Base-by-base conservation (phyloP, 1,139 yeast genomes). In the Debaryomyces sp. region DNA sequence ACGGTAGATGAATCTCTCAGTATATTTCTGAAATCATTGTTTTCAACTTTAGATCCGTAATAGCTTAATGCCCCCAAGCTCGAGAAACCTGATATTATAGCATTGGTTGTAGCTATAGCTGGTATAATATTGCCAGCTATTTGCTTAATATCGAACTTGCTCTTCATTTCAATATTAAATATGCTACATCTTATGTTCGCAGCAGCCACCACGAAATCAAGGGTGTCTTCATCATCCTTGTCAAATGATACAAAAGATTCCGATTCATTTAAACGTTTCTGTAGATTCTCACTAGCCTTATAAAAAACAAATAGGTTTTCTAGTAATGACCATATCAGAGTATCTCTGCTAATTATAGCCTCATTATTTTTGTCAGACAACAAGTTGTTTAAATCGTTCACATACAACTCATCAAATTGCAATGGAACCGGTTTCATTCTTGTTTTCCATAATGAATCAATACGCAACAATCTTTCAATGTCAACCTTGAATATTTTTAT, bases 91-190 rank as follows among this genome's bases (percentile, higher is more conserved):
- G 97, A 92, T 54, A 94, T 85, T 18, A 94, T 86, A 1, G 99
- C 98, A 65, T 95, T 95, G 9, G 98, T 94, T 1, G 99, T 94
- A 10, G 99, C 99, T 58, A 95, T 92, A 0, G 99, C 99, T 0
- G 99, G 99, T 45, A 95, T 94, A 59, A 95, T 95, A 64, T 94
- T 94, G 8, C 99, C 99, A 0, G 99, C 99, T 58, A 92, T 91
- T 63, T 95, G 84, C 65, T 95, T 95, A 55, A 89, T 82, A 54
- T 90, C 96, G 61, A 95, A 95, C 56, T 89, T 87, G 13, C 96
- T 77, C 63, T 88, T 87, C 48, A 75, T 61, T 26, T 84, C 88
- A 52, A 95, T 92, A 27, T 78, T 74, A 62, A 94, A 95, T 1
- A 90, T 78, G 41, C 63, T 65, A 0, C 96, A 85, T 55, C 99